phyloP scores from a whole-genome alignment of 2,329 filamentous ascomycete genomes.

The Metarhizium rileyi region DNA sequence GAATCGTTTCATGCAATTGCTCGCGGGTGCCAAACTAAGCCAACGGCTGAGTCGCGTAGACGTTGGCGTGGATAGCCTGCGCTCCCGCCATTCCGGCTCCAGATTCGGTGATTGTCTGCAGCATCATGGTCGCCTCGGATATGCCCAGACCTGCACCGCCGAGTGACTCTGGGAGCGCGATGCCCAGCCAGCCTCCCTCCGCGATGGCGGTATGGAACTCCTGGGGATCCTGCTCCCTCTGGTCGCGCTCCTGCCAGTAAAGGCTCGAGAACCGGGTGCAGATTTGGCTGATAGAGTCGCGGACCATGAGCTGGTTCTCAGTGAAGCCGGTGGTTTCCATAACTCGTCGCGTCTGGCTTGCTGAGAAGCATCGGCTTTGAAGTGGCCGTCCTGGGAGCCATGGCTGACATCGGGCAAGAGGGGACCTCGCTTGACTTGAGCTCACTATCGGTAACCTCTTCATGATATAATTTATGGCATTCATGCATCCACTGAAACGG shows the following conservation, averaged over 20 bases:
- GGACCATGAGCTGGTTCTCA: slow-evolving; percentile 61
- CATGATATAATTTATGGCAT: not conserved
- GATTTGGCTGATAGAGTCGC: slow-evolving; percentile 58
- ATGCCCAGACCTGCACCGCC: slow-evolving; percentile 70
- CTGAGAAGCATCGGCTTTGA: not conserved
- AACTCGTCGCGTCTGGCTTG: slow-evolving; percentile 24
- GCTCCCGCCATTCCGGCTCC: slow-evolving; percentile 71
- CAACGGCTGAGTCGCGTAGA: slow-evolving; percentile 67
- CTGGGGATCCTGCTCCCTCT: slow-evolving; percentile 58
- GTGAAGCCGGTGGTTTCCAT: slow-evolving; percentile 69
- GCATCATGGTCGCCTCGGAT: slow-evolving; percentile 77
- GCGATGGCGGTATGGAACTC: slow-evolving; percentile 69
- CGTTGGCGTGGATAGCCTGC: slow-evolving; percentile 53
- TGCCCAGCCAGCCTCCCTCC: slow-evolving; percentile 70
- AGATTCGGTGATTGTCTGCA: slow-evolving; percentile 70
- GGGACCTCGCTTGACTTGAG: not conserved
- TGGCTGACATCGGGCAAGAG: not conserved
- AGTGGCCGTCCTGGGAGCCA: not conserved
- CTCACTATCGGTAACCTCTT: not conserved
- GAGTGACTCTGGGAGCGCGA: slow-evolving; percentile 63
- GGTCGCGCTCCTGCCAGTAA: slow-evolving; percentile 69
- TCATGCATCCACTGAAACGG: not conserved
- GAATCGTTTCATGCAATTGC: slow-evolving; percentile 55
- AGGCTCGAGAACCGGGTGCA: slow-evolving; percentile 62
- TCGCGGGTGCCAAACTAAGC: slow-evolving; percentile 60